Base-by-base conservation (phyloP, 1,139 yeast genomes). In the Geotrichum fermentans region DNA sequence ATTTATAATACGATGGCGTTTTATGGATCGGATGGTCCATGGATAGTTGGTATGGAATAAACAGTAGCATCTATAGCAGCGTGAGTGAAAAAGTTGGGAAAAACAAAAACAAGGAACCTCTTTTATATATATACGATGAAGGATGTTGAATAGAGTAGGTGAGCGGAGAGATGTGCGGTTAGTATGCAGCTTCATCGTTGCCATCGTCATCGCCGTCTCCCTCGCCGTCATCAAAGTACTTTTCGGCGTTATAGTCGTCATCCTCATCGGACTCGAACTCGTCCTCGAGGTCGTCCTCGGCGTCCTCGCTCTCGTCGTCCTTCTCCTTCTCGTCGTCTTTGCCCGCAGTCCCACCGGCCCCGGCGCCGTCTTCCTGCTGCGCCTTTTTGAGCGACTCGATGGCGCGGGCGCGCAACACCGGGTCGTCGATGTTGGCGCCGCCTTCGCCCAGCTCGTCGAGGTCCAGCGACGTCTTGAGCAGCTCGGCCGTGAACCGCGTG, bases 221-320 rank as follows among this genome's bases (percentile, higher is more conserved):
- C 43, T 71, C 77, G 18, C 77, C 78, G 48, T 71, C 76, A 47
- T 74, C 78, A 53, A 62, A 63, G 55, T 71, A 73, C 51, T 81
- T 81, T 58, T 78, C 83, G 51, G 79, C 82, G 59, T 79, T 79
- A 59, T 80, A 79, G 57, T 78, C 79, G 62, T 86, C 95, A 42
- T 88, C 95, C 54, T 83, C 88, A 53, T 81, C 89, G 56, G 78
- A 86, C 33, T 75, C 82, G 54, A 83, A 92, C 50, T 84, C 92
- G 52, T 84, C 94, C 42, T 84, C 86, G 56, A 80, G 87, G 56
- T 82, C 87, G 53, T 80, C 83, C 50, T 82, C 88, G 40, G 79
- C 84, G 51, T 78, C 84, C 43, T 80, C 87, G 50, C 78, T 83
- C 51, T 74, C 81, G 37, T 76, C 80, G 49, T 59, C 61, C 26